Base-by-base conservation (phyloP, 768 basidiomycete genomes). In the Suillus discolor region DNA sequence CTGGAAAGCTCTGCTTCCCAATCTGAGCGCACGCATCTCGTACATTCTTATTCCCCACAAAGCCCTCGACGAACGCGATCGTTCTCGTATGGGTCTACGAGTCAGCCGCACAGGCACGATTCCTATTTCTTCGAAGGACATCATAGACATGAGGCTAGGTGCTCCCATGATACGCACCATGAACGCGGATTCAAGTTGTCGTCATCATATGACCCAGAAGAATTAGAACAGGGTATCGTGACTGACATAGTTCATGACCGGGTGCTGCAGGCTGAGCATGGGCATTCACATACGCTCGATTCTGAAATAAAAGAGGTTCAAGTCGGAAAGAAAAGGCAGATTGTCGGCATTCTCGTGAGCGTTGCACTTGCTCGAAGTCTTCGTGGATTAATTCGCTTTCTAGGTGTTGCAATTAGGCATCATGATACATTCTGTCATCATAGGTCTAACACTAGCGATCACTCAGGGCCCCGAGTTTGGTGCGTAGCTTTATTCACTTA, bases 351-450 rank as follows among this genome's bases (percentile, higher is more conserved):
- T 63, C 78, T 94, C 41, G 92, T 92, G 44, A 72, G 74, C 6
- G 23, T 51, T 54, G 0, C 53, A 4, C 6, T 36, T 28, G 55
- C 4, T 12, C 31, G 6, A 34, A 12, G 0, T 36, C 11, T 5
- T 44, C 25, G 25, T 36, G 16, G 28, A 39, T 47, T 49, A 16
- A 34, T n/a, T 16, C 16, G 23, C 4, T 9, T 38, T 38, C 55
- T 61, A 93, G 92, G 87, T 92, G 39, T 79, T 96, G 42, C 90
- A 96, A 84, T 71, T 91, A 2, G 87, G 94, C 55, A 92, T 96
- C 70, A 90, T 96, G 92, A 83, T 96, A 59, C 87, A 95, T 72
- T 90, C 93, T 3, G 73, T 94, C 55, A 85, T 94, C 39, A 92
- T 94, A 64, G 93, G 93, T 2, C 74, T 94, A 25, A 94, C 93